Percentiles rank a stretch among this genome's conserved stretches.
phyloP scores from a whole-genome alignment of 495 filamentous ascomycete genomes.

The Chaetomium fimeti region DNA sequence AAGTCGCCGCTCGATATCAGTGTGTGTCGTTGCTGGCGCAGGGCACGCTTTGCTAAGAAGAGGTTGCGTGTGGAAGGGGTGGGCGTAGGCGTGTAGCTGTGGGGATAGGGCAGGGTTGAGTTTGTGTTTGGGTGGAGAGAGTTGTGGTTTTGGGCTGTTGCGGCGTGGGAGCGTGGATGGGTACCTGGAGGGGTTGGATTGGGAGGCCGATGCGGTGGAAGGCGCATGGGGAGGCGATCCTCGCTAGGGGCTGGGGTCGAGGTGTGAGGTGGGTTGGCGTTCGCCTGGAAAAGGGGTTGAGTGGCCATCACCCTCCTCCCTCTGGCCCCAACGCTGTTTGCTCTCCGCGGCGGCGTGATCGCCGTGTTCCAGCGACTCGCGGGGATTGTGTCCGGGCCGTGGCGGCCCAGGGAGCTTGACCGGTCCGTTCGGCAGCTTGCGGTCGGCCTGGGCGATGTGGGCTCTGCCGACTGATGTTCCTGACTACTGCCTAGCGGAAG shows the following conservation, averaged over 20 bases:
- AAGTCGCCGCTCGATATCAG: slow-evolving; percentile 52
- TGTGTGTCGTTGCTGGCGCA: slow-evolving; percentile 38
- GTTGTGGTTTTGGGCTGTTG: neutral
- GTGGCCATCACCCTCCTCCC: neutral
- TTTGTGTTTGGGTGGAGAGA: neutral
- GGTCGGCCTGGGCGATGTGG: neutral
- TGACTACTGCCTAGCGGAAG: neutral
- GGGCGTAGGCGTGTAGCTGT: neutral
- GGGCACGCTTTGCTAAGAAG: slow-evolving; percentile 40
- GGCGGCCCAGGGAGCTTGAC: slow-evolving; percentile 8
- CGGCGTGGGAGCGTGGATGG: no score
- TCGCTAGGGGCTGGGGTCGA: neutral
- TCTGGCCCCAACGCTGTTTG: slow-evolving; percentile 14
- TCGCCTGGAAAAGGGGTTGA: neutral
- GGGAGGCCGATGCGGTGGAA: neutral
- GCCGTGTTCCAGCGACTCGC: slow-evolving; percentile 27
- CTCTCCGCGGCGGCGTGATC: slow-evolving; percentile 23
- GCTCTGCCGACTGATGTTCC: neutral
- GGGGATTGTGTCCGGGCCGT: slow-evolving; percentile 26
- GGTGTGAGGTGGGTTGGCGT: neutral
- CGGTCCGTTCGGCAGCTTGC: slow-evolving; percentile 9
- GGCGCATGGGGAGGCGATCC: neutral
- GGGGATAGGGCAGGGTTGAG: neutral
- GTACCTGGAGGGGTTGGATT: no score
- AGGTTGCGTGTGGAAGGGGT: slow-evolving; percentile 26